Evolutionary conservation across 805 yeast species (phyloP).

Genomic region (Nematodospora valgi): DNA sequence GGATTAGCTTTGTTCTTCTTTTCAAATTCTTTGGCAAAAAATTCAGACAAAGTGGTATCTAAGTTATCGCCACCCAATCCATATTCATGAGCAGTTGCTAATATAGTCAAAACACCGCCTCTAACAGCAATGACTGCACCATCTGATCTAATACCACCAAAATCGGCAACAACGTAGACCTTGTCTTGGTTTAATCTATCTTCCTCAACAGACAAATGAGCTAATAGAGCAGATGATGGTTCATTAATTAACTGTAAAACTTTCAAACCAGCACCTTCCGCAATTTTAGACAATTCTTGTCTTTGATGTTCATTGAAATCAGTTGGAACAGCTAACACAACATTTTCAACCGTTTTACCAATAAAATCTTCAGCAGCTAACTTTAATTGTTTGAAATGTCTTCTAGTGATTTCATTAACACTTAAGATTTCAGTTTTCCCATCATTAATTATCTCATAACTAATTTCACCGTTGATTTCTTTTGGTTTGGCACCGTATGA

Average conservation of each 20-base stretch:
- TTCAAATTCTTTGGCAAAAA: conserved; percentile 90
- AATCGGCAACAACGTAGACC: conserved; percentile 88
- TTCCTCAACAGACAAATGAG: conserved; percentile 58
- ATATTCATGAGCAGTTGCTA: conserved; percentile 79
- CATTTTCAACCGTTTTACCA: conserved; percentile 77
- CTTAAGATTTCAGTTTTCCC: conserved; percentile 52
- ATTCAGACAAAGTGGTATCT: conserved; percentile 76
- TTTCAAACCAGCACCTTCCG: conserved; percentile 69
- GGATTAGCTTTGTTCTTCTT: conserved; percentile 83
- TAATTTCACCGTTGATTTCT: conserved; percentile 62
- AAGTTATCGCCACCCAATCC: conserved; percentile 85
- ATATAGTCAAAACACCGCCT: conserved; percentile 88
- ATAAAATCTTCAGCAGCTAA: conserved; percentile 90
- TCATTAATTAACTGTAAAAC: conserved; percentile 88
- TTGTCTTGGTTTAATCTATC: conserved; percentile 58
- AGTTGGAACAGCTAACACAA: conserved; percentile 88
- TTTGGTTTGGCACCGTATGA: conserved; percentile 56
- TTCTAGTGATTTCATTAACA: conserved; percentile 73
- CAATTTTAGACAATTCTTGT: conserved; percentile 54
- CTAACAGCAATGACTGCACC: conserved; percentile 91
- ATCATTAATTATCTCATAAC: conserved; percentile 58
- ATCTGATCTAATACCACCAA: conserved; percentile 93
- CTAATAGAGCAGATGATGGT: conserved; percentile 86
- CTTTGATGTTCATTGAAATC: conserved; percentile 76
- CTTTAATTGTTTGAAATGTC: conserved; percentile 81